Conservation (phyloP, 2,329 filamentous ascomycete species). For the Sporothrix euskadiensis region DNA sequence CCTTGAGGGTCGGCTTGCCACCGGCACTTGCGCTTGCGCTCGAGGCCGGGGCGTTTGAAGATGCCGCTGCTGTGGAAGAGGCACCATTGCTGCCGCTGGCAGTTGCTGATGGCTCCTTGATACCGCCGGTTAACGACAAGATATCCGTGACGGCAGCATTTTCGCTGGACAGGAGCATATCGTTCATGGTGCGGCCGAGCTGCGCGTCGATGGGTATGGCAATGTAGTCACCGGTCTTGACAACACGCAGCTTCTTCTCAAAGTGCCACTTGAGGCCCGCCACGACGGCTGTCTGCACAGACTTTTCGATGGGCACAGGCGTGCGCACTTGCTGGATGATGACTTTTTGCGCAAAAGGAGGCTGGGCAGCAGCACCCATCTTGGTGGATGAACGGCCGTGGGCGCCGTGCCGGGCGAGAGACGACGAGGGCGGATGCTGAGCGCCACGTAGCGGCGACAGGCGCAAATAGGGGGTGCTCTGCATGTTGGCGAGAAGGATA, state of each 20-base stretch:
- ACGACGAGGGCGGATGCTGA: neutral
- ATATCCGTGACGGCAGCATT: slow-evolving; percentile 72
- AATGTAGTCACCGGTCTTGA: slow-evolving; percentile 84
- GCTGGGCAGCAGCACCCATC: slow-evolving; percentile 56
- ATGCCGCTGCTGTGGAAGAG: slow-evolving; percentile 36
- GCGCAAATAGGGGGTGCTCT: slow-evolving; percentile 74
- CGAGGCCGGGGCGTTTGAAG: neutral
- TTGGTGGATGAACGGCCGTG: slow-evolving; percentile 51
- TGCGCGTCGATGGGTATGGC: slow-evolving; percentile 86
- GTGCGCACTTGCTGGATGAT: slow-evolving; percentile 87
- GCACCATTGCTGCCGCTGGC: slow-evolving; percentile 19
- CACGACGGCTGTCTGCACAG: slow-evolving; percentile 82
- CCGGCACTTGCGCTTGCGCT: neutral
- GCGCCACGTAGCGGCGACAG: slow-evolving; percentile 61
- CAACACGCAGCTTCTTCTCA: slow-evolving; percentile 74
- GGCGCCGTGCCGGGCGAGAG: slow-evolving; percentile 44
- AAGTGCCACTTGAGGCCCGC: slow-evolving; percentile 87
- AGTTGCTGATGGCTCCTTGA: slow-evolving; percentile 9
- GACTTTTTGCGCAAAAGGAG: slow-evolving; percentile 69
- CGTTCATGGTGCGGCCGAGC: slow-evolving; percentile 78
- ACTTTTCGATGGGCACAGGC: slow-evolving; percentile 80
- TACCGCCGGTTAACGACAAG: slow-evolving; percentile 52
- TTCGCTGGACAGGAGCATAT: slow-evolving; percentile 59
- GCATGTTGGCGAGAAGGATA: slow-evolving; percentile 81
- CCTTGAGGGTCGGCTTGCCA: slow-evolving; percentile 37